Conservation (phyloP, 805 yeast genomes). For the Candida silvatica region DNA sequence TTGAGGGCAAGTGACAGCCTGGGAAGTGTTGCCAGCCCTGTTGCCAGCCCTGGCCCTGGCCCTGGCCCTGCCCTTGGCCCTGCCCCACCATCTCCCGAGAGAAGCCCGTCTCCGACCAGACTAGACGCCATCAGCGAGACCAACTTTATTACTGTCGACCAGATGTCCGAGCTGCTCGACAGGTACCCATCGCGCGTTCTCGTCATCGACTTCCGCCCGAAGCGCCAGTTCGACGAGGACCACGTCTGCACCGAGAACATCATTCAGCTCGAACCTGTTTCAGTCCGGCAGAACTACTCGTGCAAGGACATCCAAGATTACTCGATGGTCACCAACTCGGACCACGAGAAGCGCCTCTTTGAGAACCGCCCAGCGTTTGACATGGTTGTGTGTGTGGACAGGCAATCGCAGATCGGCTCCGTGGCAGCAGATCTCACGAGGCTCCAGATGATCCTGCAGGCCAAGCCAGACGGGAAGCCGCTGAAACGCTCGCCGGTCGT, state of each 20-base stretch:
- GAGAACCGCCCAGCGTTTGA: constrained; percentile 46
- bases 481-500: constrained; percentile 34
- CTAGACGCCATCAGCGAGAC: neutral
- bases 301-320: constrained; percentile 62
- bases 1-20: constrained; percentile 6
- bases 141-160: constrained; percentile 5
- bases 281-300: constrained; percentile 38
- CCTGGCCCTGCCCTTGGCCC: constrained; percentile 2
- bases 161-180: constrained; percentile 16
- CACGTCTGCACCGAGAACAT: constrained; percentile 54
- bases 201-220: constrained; percentile 65
- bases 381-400: constrained; percentile 58
- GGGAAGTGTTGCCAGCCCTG: neutral
- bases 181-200: constrained; percentile 31
- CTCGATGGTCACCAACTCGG: constrained; percentile 49
- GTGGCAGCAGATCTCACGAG: constrained; percentile 20
- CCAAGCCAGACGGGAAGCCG: constrained; percentile 27
- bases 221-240: constrained; percentile 47
- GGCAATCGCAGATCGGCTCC: constrained; percentile 19
- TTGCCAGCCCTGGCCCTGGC: constrained; percentile 2
- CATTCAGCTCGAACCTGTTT: constrained; percentile 70
- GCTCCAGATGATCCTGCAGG: constrained; percentile 28
- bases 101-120: neutral
- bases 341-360: constrained; percentile 46
- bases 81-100: neutral